A percentile compares a stretch with the other conserved stretches of the same genome.
These are phyloP conservation scores for Schizosaccharomyces lindneri DNA, from an alignment of 805 yeast species.

Conservation along the genomic window DNA sequence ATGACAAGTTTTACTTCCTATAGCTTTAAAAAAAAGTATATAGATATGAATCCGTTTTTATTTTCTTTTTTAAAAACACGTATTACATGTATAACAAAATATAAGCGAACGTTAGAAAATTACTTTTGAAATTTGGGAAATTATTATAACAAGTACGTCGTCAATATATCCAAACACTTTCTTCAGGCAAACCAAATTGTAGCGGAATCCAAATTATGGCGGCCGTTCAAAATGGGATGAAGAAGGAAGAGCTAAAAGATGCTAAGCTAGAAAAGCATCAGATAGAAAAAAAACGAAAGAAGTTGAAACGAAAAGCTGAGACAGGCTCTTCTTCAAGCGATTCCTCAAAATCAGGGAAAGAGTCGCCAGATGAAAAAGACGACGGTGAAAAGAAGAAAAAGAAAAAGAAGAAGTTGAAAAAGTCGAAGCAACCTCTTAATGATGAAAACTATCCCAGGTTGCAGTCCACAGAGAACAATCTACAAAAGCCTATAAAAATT, in stretches of 20 bases:
- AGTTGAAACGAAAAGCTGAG: neutral
- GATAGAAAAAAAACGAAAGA: neutral
- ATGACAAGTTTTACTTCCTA: too few species aligned
- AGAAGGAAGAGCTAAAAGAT: neutral
- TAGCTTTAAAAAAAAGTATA: too few species aligned
- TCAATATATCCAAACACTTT: too few species aligned
- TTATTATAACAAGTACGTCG: too few species aligned
- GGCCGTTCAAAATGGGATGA: neutral
- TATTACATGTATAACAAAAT: too few species aligned
- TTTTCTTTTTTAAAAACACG: too few species aligned
- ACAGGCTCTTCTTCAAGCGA: neutral
- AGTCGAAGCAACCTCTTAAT: slow-evolving; percentile 9
- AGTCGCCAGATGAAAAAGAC: neutral
- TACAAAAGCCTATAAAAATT: slow-evolving; percentile 6
- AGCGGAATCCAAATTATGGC: neutral
- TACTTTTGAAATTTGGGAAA: too few species aligned
- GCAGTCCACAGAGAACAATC: neutral
- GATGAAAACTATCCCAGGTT: neutral
- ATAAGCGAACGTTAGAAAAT: too few species aligned
- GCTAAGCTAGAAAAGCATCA: neutral
- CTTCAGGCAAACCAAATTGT: too few species aligned
- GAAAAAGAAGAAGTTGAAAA: slow-evolving; percentile 9
- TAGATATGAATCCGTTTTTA: too few species aligned
- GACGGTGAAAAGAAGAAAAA: slow-evolving; percentile 8
- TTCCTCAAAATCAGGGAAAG: neutral